These are phyloP conservation scores for Gastrolobium villosum DNA, from an alignment of 306 rosid species.

Conservation along the genomic window DNA sequence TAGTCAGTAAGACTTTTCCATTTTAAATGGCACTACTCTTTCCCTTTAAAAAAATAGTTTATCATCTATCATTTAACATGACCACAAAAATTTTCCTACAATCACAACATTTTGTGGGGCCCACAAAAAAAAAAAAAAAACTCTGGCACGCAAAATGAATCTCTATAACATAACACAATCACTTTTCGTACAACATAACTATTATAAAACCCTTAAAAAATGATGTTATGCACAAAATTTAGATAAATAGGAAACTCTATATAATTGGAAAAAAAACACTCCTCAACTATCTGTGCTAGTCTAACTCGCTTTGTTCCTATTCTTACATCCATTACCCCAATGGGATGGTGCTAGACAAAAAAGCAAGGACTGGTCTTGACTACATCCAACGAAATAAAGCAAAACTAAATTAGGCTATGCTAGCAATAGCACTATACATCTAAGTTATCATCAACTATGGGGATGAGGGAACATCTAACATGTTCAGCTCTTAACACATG, in stretches of 20 bases:
- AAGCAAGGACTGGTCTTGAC: background rate
- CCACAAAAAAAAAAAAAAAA: too few species aligned
- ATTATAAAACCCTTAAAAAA: too few species aligned
- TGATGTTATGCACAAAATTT: background rate
- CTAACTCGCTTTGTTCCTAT: conserved; percentile 4
- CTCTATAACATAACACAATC: too few species aligned
- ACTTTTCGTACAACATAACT: too few species aligned
- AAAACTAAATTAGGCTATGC: conserved; percentile 39
- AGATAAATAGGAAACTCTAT: conserved; percentile 2
- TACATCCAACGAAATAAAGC: conserved; percentile 26
- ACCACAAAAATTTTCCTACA: too few species aligned
- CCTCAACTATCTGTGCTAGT: background rate
- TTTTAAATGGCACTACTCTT: background rate
- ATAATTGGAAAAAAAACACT: conserved; percentile 3
- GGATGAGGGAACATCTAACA: conserved; percentile 38
- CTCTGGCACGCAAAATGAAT: too few species aligned
- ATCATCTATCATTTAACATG: too few species aligned
- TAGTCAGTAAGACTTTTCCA: background rate
- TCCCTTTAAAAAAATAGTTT: too few species aligned
- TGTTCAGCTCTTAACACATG: conserved; percentile 34
- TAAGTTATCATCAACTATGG: conserved; percentile 23
- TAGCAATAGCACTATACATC: conserved; percentile 31
- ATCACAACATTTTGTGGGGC: too few species aligned
- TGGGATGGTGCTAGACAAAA: background rate
- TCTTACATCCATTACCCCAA: conserved; percentile 11